Conservation (phyloP, 495 filamentous ascomycete species). For the Bryoglossum gracile region DNA sequence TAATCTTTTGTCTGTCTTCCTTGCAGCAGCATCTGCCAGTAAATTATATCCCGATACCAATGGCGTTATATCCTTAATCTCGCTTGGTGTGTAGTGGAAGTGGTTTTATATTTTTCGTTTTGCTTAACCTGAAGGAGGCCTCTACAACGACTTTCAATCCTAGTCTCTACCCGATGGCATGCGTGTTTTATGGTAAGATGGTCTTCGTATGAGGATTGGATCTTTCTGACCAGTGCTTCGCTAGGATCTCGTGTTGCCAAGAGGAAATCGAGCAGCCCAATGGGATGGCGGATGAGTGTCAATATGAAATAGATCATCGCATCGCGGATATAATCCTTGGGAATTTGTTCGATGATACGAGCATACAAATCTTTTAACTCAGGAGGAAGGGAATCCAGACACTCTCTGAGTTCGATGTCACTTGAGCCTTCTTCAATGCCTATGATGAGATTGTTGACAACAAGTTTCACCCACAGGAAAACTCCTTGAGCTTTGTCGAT, state of each 20-base stretch:
- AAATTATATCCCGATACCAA: slow-evolving; percentile 9
- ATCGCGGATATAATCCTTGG: slow-evolving; percentile 8
- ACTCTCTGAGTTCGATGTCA: slow-evolving; percentile 2
- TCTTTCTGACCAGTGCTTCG: slow-evolving; percentile 3
- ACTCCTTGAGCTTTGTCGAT: slow-evolving; percentile 14
- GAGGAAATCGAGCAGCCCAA: slow-evolving; percentile 7
- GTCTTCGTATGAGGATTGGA: slow-evolving; percentile 1
- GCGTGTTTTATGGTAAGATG: neutral
- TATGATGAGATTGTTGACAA: slow-evolving; percentile 8
- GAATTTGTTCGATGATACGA: slow-evolving; percentile 13
- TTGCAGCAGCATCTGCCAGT: too few species aligned
- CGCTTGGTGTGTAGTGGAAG: slow-evolving; percentile 2
- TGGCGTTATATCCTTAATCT: slow-evolving; percentile 1
- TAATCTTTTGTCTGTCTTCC: too few species aligned
- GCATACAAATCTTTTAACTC: slow-evolving; percentile 10
- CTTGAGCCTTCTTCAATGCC: slow-evolving; percentile 7
- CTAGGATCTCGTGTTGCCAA: slow-evolving; percentile 7
- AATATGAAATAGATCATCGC: slow-evolving; percentile 8
- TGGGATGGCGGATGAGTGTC: neutral
- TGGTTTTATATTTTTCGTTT: slow-evolving; percentile 4
- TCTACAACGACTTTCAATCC: slow-evolving; percentile 10
- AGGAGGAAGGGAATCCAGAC: slow-evolving; percentile 6
- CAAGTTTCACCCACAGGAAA: slow-evolving; percentile 15
- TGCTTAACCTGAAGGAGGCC: slow-evolving; percentile 6
- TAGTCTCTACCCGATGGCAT: slow-evolving; percentile 1